phyloP scores from a whole-genome alignment of 148 eudicot species.

The Rhododendron kiyosumense region DNA sequence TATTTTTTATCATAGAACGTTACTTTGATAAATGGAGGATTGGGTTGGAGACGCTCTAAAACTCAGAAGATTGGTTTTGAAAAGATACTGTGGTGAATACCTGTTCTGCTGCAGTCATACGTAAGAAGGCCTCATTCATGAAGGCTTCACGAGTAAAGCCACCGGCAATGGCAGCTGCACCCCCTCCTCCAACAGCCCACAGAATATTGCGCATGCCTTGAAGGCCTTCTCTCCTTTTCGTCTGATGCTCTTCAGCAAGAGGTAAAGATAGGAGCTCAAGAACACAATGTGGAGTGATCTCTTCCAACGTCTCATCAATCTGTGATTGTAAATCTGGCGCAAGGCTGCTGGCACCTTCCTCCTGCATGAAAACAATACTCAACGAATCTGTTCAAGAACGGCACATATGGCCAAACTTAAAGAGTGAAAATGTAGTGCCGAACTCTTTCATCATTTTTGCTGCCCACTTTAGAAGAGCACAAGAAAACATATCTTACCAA shows the following conservation, averaged over 20 bases:
- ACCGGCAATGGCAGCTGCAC: slow-evolving; percentile 88
- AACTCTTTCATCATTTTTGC: not conserved
- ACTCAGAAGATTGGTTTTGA: not conserved
- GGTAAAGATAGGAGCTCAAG: slow-evolving; percentile 89
- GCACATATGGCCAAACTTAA: not conserved
- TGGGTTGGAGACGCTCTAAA: not conserved
- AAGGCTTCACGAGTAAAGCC: slow-evolving; percentile 90
- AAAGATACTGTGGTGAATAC: slow-evolving; percentile 25
- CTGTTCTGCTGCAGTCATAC: slow-evolving; percentile 96
- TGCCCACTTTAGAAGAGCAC: not conserved
- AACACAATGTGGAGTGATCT: slow-evolving; percentile 84
- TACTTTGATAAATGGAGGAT: not conserved
- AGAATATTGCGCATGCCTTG: slow-evolving; percentile 89
- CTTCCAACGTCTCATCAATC: slow-evolving; percentile 98
- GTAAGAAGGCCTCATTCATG: slow-evolving; percentile 87
- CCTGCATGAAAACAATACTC: slow-evolving; percentile 37
- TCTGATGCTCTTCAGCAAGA: slow-evolving; percentile 48
- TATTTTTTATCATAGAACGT: not conserved
- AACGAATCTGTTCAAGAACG: not conserved
- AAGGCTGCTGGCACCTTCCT: slow-evolving; percentile 97
- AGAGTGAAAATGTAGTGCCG: not conserved
- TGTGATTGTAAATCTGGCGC: slow-evolving; percentile 91
- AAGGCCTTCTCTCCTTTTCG: slow-evolving; percentile 86
- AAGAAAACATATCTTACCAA: not conserved
- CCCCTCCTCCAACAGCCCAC: slow-evolving; percentile 99